Base-by-base conservation (phyloP, 2,329 filamentous ascomycete genomes). In the Aspergillus brasiliensis region DNA sequence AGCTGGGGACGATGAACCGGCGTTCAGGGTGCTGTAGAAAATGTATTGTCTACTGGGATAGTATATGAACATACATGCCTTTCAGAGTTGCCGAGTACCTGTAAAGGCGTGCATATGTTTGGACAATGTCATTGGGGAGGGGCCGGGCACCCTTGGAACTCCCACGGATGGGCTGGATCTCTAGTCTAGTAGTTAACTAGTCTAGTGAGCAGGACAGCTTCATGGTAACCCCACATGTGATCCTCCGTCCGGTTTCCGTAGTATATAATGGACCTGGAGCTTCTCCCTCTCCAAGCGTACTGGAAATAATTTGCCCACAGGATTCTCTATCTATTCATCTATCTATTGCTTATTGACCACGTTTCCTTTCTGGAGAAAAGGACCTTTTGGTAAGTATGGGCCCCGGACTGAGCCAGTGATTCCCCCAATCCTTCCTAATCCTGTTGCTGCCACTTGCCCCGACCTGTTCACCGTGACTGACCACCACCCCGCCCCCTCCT, bases 211-310 rank as follows among this genome's bases (percentile, higher is more conserved):
- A 34, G 11, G 40, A 55, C 60, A 51, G 60, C 27, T 28, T 46
- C 38, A 56, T 52, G 52, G 60, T 46, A 13, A 10, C 63, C 61
- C 63, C 62, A 65, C 64, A 64, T 66, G 64, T 66, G 64, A 66
- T 64, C 48, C 42, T 37, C 59, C 53, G 47, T 31, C 46, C 34
- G 37, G 19, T 51, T 19, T 27, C 38, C 52, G 25, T 44, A 27
- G 40, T 55, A 42, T 55, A 46, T 55, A 49, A 55, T 46, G 17
- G 44, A 10, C 27, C 37, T 42, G 34, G 10, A 21, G 15, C 51
- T 40, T 53, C 15, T 8, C 51, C n/a, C 34, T 38, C 15, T 6
- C 51, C 8, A 21, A 44, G 13, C n/a, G 23, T 44, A 23, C 17
- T 25, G 23, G 5, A 15, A 27, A 13, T 7, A 28, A 21, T 25